Base-by-base conservation (phyloP, 768 basidiomycete species). In the Phaffia tasmanica region DNA sequence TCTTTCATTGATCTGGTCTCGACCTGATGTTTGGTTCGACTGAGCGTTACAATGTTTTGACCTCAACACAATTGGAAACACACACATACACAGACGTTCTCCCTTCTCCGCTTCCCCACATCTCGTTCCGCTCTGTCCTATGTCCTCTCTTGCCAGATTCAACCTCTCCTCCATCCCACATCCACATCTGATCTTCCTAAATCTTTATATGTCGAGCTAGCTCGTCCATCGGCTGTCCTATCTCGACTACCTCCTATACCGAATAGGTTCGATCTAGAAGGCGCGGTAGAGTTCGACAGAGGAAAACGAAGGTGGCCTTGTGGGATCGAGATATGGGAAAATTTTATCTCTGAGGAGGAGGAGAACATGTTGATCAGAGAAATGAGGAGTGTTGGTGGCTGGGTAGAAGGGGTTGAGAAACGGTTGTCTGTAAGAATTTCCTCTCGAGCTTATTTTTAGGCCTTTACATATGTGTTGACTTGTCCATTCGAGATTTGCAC, bases 181-280 rank as follows among this genome's bases (percentile, higher is more conserved):
- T n/a, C 47, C 11, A 29, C 61, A 23, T 11, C n/a, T 42, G 27
- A 30, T 46, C 2, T 49, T 18, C n/a, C 48, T 48, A 67, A 67
- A 56, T 56, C 67, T 7, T 56, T 69, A 42, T 64, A 63, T 30
- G 57, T 69, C 35, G 67, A 63, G 42, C 63, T 69, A 49, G 61
- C 61, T 25, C 48, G 57, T 5, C 63, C 67, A 7, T n/a, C 25
- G 19, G 32, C 62, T 19, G 67, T 62, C 50, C 47, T n/a, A n/a
- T n/a, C 62, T 16, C 53, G 55, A 11, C 57, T 63, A 15, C 54
- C 62, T 29, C 47, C 50, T 4, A 25, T 56, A 18, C 67, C 67
- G 25, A 51, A 50, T 30, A 29, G 29, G 14, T 63, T 46, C 61
- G 29, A 21, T 0, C 11, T 18, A 2, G 67, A 62, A 30, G 59